phyloP scores from a whole-genome alignment of 257 asterid species.

The Ocimum tenuiflorum region DNA sequence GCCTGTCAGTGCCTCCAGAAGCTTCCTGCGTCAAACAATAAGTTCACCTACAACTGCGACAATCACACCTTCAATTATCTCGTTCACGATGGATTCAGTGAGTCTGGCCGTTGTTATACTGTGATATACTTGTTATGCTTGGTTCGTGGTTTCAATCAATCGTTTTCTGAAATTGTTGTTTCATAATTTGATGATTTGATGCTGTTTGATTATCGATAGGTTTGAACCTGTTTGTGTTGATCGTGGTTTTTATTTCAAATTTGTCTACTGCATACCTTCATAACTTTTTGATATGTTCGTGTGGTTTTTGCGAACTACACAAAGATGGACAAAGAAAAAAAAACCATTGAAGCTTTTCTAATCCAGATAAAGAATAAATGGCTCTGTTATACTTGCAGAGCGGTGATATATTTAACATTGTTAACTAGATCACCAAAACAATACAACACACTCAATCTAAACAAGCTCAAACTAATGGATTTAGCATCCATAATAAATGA shows the following conservation, averaged over 20 bases:
- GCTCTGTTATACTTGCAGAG: background rate
- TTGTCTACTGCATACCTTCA: background rate
- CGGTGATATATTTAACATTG: background rate
- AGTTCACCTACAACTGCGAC: no score
- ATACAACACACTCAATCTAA: background rate
- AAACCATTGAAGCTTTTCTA: no score
- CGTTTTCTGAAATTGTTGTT: background rate
- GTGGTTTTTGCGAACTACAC: no score
- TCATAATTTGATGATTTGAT: background rate
- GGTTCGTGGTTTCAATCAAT: background rate
- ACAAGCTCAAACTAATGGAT: background rate
- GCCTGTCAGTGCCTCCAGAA: constrained; percentile 56
- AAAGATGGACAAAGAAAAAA: no score
- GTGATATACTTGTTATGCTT: background rate
- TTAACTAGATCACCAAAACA: background rate
- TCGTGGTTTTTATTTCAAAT: no score
- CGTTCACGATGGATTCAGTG: constrained; percentile 62
- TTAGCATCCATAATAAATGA: background rate
- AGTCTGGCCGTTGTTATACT: background rate
- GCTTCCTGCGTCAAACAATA: no score
- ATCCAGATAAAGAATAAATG: background rate
- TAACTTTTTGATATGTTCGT: background rate
- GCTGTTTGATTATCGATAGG: background rate
- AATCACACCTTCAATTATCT: no score
- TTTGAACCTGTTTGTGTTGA: no score